Evolutionary conservation across 805 yeast species (phyloP).

Genomic region (Yamadazyma laniorum): DNA sequence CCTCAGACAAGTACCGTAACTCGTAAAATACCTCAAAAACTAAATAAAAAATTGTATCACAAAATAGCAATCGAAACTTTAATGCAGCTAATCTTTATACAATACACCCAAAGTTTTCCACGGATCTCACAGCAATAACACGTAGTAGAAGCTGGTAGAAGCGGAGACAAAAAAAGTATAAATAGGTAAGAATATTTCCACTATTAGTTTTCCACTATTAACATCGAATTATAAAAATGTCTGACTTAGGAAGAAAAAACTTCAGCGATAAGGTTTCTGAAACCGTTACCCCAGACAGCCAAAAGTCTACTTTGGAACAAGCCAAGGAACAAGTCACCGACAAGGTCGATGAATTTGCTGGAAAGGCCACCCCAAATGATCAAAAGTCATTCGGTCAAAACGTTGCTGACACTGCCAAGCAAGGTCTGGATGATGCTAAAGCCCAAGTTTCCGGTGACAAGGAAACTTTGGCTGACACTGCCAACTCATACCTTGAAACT

Average conservation of each 20-base stretch:
- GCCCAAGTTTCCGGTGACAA: conserved; percentile 23
- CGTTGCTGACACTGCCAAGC: conserved; percentile 57
- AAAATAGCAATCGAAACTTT: too few species aligned
- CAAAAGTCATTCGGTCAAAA: conserved; percentile 72
- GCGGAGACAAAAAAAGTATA: too few species aligned
- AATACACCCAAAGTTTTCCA: too few species aligned
- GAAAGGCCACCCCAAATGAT: conserved; percentile 57
- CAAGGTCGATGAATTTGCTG: conserved; percentile 62
- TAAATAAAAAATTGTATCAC: too few species aligned
- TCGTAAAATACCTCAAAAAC: too few species aligned
- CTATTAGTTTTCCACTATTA: too few species aligned
- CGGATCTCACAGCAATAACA: too few species aligned
- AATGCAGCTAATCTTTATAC: too few species aligned
- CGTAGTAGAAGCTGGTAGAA: too few species aligned
- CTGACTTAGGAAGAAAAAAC: conserved; percentile 69
- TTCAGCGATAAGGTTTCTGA: conserved; percentile 68
- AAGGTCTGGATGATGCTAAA: conserved; percentile 55
- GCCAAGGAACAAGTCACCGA: conserved; percentile 71
- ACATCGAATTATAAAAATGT: conserved; percentile 28
- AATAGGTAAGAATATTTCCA: too few species aligned
- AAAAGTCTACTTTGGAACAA: conserved; percentile 62
- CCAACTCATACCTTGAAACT: conserved; percentile 46
- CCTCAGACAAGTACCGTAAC: too few species aligned
- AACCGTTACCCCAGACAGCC: conserved; percentile 64
- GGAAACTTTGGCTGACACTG: conserved; percentile 41